Base-by-base conservation (phyloP, 2,329 filamentous ascomycete species). In the Rhexocercosporidium sp. region DNA sequence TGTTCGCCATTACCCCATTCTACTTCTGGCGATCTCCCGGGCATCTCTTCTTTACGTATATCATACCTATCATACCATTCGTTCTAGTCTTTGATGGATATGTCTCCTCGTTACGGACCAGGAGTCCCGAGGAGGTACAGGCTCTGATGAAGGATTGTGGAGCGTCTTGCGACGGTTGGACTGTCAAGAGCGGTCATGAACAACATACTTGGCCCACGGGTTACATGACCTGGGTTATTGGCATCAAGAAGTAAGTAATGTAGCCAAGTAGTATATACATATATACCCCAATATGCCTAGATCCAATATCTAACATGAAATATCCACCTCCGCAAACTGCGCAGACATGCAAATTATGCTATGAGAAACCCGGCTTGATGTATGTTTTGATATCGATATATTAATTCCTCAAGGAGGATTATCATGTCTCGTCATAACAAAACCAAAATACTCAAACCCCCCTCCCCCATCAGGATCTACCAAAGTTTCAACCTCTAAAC, bases 11-110 rank as follows among this genome's bases (percentile, higher is more conserved):
- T 31, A 84, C 86, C 1, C 87, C 87, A 0, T 79, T 84, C 67
- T 85, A 85, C 62, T 77, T 77, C 65, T 78, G 77, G 77, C 70
- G 76, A 67, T 78, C 75, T 22, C 77, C 77, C 1, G 76, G 77
- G 0, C 77, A 78, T 37, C 79, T 92, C 9, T 80, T 92, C 72
- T 91, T 90, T 74, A 88, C 88, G 5, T 93, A 89, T 73, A 69
- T 88, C 1, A 74, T 92, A 8, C 91, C 91, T 0, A 79, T 93
- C 14, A 78, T 93, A 18, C 90, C 91, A 0, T 85, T 90, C 67
- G 86, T 92, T 9, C 79, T 92, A 20, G 83, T 88, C 0, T 90
- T 90, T 73, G 92, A 94, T 77, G 91, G 91, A 2, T 80, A 87
- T 66, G 83, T 93, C 57, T 92, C 89, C 11, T 86, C 86, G 46